phyloP scores from a whole-genome alignment of 164 flowering plant species.

The Tetracentron sinense region DNA sequence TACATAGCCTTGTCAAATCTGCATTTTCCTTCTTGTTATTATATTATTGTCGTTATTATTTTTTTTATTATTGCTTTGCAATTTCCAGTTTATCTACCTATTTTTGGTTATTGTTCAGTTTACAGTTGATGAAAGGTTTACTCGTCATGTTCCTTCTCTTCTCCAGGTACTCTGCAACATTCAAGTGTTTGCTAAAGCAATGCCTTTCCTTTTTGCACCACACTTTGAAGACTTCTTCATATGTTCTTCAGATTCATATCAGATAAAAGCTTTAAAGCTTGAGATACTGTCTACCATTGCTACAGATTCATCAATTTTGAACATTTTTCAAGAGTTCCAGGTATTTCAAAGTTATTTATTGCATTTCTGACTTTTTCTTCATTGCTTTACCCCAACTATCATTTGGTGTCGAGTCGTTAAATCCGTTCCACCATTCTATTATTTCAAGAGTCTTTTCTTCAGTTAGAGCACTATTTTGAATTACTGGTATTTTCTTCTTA shows the following conservation, averaged over 20 bases:
- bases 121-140: slow-evolving; percentile 1
- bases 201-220: slow-evolving; percentile 79
- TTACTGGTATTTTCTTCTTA: background rate
- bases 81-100: background rate
- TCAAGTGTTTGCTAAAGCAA: slow-evolving; percentile 84
- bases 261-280: slow-evolving; percentile 79
- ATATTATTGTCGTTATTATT: background rate
- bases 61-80: background rate
- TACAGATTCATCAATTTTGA: slow-evolving; percentile 68
- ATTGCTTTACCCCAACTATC: too few relatives aligned
- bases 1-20: background rate
- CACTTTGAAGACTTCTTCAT: slow-evolving; percentile 79
- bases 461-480: too few relatives aligned
- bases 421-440: too few relatives aligned
- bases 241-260: slow-evolving; percentile 67
- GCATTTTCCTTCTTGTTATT: background rate
- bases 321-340: slow-evolving; percentile 85
- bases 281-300: slow-evolving; percentile 85
- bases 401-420: too few relatives aligned
- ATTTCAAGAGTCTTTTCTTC: too few relatives aligned
- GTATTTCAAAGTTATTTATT: slow-evolving; percentile 34
- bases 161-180: slow-evolving; percentile 91
- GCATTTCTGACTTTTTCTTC: background rate
- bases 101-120: background rate
- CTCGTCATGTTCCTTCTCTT: slow-evolving; percentile 11